Base-by-base conservation (phyloP, 805 yeast species). In the Metschnikowia arizonensis region DNA sequence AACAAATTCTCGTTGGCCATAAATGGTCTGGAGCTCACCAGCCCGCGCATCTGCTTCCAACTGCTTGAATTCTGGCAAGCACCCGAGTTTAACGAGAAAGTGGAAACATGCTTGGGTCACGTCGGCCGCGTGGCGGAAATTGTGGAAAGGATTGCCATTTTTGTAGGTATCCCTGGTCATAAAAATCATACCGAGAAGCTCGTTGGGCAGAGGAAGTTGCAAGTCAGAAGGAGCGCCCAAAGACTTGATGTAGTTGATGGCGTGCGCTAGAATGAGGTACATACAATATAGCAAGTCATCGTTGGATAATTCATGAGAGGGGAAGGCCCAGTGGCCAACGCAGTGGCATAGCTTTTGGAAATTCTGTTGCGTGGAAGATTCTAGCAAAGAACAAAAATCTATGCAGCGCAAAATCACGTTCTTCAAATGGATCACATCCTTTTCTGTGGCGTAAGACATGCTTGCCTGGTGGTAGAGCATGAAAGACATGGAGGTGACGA, bases 51-150 rank as follows among this genome's bases (percentile, higher is more conserved):
- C 63, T 4, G 40, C 41, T 43, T 61, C 65, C 24, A 64, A 60
- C 53, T 70, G 74, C 41, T 58, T 58, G 45, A 71, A 71, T 18
- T 49, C 45, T 4, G 74, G 74, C 44, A 70, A 58, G 49, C 72
- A 69, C 14, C 59, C 56, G 48, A 75, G 64, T 36, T 72, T 65
- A 11, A 74, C 58, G 38, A 83, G 68, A 47, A 83, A 79, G 61
- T 75, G 83, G 68, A 85, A 83, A 26, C 91, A 81, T 2, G 95
- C 96, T 66, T 93, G 99, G 59, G 90, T 68, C 7, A 93, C 99
- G 66, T 93, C 99, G 14, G 88, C 85, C 0, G 96, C 97, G 65
- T 93, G 99, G 54, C 95, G 78, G 61, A 90, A 93, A 65, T 91
- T 90, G 69, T 93, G 99, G 71, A 91, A 93, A 14, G 91, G 88